Evolutionary conservation across 495 filamentous ascomycete genomes (phyloP).

Genomic region (Amorphotheca resinae): DNA sequence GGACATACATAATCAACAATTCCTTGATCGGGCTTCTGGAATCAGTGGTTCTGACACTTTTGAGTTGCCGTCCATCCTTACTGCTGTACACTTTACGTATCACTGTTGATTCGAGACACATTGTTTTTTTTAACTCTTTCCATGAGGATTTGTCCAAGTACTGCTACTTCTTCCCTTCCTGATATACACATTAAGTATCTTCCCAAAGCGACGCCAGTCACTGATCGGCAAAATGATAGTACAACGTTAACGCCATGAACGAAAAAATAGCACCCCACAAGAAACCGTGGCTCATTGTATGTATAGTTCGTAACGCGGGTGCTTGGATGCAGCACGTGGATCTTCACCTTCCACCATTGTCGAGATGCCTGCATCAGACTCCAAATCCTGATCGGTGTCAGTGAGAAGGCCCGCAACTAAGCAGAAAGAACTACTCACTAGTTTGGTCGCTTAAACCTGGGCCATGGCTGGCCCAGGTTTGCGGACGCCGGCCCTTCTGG

Average conservation of each 20-base stretch:
- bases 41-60: no score
- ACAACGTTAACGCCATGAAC: constrained; percentile 8
- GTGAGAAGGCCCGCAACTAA: constrained; percentile 8
- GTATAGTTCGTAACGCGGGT: constrained; percentile 3
- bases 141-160: no score
- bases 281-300: constrained; percentile 6
- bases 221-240: constrained; percentile 6
- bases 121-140: no score
- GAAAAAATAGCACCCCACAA: not conserved
- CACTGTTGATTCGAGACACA: no score
- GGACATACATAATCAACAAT: no score
- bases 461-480: constrained; percentile 46
- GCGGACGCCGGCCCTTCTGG: constrained; percentile 30
- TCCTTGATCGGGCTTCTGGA: no score
- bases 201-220: constrained; percentile 1
- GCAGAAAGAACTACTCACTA: constrained; percentile 12
- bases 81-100: no score
- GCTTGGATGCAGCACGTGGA: constrained; percentile 7
- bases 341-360: constrained; percentile 11
- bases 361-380: constrained; percentile 13
- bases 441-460: constrained; percentile 40
- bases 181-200: constrained; percentile 17
- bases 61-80: no score
- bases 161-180: not conserved
- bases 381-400: constrained; percentile 7